A percentile compares a stretch with the other conserved stretches of the same genome.
Conservation (phyloP, 306 rosid genomes). For the Casuarina cunninghamiana region DNA sequence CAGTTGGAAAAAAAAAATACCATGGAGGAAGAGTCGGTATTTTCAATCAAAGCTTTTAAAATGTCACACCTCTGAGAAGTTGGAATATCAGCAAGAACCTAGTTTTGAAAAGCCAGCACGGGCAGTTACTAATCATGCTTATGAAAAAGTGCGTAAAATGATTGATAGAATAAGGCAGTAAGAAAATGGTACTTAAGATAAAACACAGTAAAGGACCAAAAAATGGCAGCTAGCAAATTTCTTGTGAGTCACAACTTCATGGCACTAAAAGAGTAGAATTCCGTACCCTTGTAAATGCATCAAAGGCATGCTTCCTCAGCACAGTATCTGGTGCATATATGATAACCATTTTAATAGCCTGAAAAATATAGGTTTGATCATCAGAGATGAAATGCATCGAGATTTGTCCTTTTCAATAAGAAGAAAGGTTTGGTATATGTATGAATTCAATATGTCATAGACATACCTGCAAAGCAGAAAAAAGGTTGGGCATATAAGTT, state of each 20-base stretch:
- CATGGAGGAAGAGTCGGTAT: constrained; percentile 79
- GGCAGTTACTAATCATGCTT: constrained; percentile 10
- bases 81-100: constrained; percentile 77
- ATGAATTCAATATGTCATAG: constrained; percentile 13
- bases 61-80: constrained; percentile 67
- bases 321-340: constrained; percentile 60
- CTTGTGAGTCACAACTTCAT: constrained; percentile 5
- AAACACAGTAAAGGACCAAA: constrained; percentile 17
- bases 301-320: constrained; percentile 61
- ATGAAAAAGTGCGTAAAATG: constrained; percentile 11
- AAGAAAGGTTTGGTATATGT: constrained; percentile 6
- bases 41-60: constrained; percentile 63
- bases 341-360: constrained; percentile 81
- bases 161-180: background rate
- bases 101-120: constrained; percentile 33
- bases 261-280: constrained; percentile 14
- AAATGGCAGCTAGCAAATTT: constrained; percentile 8
- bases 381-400: constrained; percentile 16
- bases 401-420: constrained; percentile 6
- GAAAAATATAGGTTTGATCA: constrained; percentile 35
- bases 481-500: constrained; percentile 56
- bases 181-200: background rate
- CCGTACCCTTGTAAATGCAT: constrained; percentile 66
- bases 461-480: constrained; percentile 75
- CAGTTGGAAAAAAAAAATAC: constrained; percentile 44